Percentiles rank a stretch among this genome's conserved stretches.
phyloP scores from a whole-genome alignment of 306 rosid species.

The Carpinus fangiana region DNA sequence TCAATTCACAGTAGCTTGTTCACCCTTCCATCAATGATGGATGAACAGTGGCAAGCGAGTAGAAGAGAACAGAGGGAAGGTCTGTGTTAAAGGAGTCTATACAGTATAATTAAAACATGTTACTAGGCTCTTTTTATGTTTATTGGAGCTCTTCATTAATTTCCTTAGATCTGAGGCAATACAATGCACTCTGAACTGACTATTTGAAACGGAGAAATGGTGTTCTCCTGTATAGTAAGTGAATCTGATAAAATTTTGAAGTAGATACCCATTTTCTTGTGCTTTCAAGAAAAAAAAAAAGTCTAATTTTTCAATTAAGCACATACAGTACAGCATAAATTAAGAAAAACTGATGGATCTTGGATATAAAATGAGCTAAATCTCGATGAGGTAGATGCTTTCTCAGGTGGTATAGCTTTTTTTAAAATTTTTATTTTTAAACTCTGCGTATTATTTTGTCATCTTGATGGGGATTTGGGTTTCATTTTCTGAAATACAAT shows the following conservation, averaged over 20 bases:
- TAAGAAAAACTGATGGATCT: not conserved
- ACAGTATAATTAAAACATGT: not conserved
- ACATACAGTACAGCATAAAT: not conserved
- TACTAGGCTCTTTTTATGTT: not conserved
- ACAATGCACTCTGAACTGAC: constrained; percentile 4
- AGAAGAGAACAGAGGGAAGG: not conserved
- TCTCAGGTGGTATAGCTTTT: not conserved
- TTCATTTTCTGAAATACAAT: constrained; percentile 19
- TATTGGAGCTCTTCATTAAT: not conserved
- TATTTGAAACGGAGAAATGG: not conserved
- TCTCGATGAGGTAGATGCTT: constrained; percentile 10
- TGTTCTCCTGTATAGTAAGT: not conserved
- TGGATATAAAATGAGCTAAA: constrained; percentile 1
- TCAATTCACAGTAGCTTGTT: not conserved
- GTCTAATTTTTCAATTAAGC: constrained; percentile 8
- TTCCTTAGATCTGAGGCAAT: constrained; percentile 9
- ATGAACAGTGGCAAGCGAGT: not conserved
- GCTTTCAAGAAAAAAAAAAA: not conserved
- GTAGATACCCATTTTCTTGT: not conserved
- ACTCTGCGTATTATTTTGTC: not conserved
- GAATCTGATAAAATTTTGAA: not conserved
- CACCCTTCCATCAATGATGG: not conserved
- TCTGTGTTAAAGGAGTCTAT: not conserved
- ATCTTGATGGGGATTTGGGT: constrained; percentile 18
- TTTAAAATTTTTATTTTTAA: too few relatives aligned